Evolutionary conservation across 495 filamentous ascomycete species (phyloP).

Genomic region (Aspergillus bridgeri): DNA sequence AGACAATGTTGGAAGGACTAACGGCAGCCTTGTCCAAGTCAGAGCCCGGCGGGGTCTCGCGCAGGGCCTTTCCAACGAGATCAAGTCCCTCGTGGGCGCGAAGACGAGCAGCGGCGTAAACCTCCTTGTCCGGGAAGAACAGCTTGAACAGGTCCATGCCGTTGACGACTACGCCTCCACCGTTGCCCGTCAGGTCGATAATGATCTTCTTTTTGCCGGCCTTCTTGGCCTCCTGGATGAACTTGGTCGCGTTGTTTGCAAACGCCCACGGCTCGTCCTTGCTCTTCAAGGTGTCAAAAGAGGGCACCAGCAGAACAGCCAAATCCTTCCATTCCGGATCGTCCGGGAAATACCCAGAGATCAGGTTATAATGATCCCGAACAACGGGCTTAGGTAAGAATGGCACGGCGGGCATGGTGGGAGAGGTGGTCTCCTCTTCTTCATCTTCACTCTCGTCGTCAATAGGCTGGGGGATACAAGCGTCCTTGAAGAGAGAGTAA

Average conservation of each 20-base stretch:
- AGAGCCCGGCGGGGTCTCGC: background rate
- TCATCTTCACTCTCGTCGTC: background rate
- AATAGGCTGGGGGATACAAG: background rate
- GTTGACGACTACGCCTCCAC: constrained; percentile 41
- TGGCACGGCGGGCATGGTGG: too few relatives aligned
- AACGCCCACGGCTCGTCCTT: constrained; percentile 20
- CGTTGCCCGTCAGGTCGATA: constrained; percentile 55
- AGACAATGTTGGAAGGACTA: constrained; percentile 18
- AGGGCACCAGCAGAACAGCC: constrained; percentile 39
- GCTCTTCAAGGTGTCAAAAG: constrained; percentile 19
- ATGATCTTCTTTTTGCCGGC: constrained; percentile 46
- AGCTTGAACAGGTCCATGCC: constrained; percentile 28
- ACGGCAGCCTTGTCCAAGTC: constrained; percentile 13
- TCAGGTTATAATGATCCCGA: constrained; percentile 29
- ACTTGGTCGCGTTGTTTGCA: constrained; percentile 24
- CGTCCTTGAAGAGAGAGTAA: constrained; percentile 4
- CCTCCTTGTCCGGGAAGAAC: constrained; percentile 34
- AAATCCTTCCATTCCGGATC: constrained; percentile 28
- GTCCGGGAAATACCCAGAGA: constrained; percentile 39
- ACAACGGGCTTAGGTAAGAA: constrained; percentile 53
- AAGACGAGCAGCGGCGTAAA: constrained; percentile 42
- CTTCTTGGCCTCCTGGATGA: constrained; percentile 33
- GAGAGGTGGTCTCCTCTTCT: background rate
- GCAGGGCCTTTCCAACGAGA: constrained; percentile 33
- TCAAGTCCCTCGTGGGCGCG: constrained; percentile 41